Percentiles rank a stretch among this genome's conserved stretches.
Evolutionary conservation across 2,329 filamentous ascomycete species (phyloP).

Genomic region (Leptoxyphium fumago): DNA sequence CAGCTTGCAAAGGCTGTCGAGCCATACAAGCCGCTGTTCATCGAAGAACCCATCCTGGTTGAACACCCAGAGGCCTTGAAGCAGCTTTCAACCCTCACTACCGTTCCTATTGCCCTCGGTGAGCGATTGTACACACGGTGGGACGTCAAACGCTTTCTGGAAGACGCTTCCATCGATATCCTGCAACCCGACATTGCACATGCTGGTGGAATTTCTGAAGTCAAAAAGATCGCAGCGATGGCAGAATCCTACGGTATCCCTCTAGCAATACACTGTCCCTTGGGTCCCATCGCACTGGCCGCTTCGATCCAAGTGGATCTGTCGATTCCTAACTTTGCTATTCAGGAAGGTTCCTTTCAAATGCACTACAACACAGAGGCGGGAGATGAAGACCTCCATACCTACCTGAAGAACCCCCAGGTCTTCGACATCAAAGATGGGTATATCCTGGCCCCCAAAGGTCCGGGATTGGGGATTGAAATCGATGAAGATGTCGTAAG

Average conservation of each 20-base stretch:
- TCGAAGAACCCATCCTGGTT: slow-evolving; percentile 58
- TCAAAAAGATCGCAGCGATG: slow-evolving; percentile 54
- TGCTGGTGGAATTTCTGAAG: slow-evolving; percentile 57
- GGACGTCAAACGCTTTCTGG: slow-evolving; percentile 59
- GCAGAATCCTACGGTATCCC: slow-evolving; percentile 56
- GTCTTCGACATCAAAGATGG: slow-evolving; percentile 17
- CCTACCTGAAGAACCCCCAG: slow-evolving; percentile 15
- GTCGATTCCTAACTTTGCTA: slow-evolving; percentile 49
- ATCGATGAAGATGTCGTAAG: slow-evolving; percentile 52
- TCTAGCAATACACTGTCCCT: slow-evolving; percentile 57
- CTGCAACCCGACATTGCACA: slow-evolving; percentile 61
- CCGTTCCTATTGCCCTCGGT: slow-evolving; percentile 54
- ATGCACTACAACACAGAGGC: slow-evolving; percentile 61
- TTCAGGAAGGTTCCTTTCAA: slow-evolving; percentile 65
- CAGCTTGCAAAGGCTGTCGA: slow-evolving; percentile 55
- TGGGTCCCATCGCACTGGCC: slow-evolving; percentile 59
- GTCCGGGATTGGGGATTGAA: slow-evolving; percentile 20
- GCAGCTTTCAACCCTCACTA: slow-evolving; percentile 41
- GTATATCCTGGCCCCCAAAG: slow-evolving; percentile 12
- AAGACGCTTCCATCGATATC: slow-evolving; percentile 53
- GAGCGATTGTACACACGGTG: slow-evolving; percentile 58
- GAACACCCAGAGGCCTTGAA: slow-evolving; percentile 55
- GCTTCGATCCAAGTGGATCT: slow-evolving; percentile 55
- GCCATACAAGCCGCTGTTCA: slow-evolving; percentile 56
- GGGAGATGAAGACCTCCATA: slow-evolving; percentile 44